phyloP scores from a whole-genome alignment of 169 alveolate genomes.

The Plasmodium coatneyi region DNA sequence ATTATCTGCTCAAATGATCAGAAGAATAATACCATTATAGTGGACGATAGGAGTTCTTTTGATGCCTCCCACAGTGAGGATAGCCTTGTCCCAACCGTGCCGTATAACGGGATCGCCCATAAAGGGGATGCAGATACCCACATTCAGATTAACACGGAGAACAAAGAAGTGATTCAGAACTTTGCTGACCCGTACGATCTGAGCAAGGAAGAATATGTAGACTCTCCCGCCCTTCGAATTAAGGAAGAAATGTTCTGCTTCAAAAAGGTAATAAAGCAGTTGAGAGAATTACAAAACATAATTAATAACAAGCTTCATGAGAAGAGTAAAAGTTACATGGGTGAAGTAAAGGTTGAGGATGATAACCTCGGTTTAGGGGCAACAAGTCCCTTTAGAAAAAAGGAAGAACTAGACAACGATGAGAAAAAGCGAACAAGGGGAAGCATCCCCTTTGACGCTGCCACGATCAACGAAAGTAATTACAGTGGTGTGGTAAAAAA shows the following conservation, averaged over 20 bases:
- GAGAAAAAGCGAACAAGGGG: background rate
- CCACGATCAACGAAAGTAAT: background rate
- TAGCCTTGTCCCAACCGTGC: background rate
- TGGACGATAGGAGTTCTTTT: background rate
- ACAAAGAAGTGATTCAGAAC: background rate
- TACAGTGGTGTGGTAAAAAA: background rate
- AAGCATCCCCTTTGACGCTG: background rate
- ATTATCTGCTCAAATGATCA: background rate
- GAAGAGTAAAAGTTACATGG: background rate
- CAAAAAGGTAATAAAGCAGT: constrained; percentile 21
- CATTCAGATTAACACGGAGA: background rate
- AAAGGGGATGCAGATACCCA: background rate
- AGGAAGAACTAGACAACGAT: background rate
- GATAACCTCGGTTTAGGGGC: background rate
- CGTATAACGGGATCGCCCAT: background rate
- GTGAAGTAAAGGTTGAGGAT: background rate
- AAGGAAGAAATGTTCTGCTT: constrained; percentile 37
- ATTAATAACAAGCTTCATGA: background rate
- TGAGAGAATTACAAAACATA: background rate
- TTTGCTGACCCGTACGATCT: background rate
- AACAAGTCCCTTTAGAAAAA: background rate
- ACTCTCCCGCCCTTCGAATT: background rate
- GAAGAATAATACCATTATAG: background rate
- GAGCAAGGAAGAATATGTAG: background rate
- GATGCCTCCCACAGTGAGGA: background rate